Percentiles rank a stretch among this genome's conserved stretches.
phyloP scores from a whole-genome alignment of 257 asterid genomes.

The Fraxinus pennsylvanica region DNA sequence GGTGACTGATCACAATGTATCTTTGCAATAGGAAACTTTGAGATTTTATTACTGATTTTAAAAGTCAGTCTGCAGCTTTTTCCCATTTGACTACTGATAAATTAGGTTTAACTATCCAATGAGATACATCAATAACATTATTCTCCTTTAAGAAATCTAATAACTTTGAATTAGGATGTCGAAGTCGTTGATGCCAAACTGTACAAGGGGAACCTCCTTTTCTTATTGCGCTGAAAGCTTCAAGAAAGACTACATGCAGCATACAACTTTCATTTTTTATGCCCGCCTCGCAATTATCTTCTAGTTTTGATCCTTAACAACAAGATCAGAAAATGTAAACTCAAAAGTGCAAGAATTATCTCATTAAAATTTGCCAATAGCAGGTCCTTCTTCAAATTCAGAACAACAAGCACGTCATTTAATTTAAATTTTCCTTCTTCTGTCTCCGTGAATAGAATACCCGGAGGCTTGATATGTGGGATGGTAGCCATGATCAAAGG shows the following conservation, averaged over 20 bases:
- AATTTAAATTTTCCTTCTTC: not conserved
- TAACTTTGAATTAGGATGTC: not conserved
- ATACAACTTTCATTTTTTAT: not conserved
- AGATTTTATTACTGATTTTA: not conserved
- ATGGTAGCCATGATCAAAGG: too few relatives aligned
- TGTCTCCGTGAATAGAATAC: too few relatives aligned
- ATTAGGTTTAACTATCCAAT: too few relatives aligned
- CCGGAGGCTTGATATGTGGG: too few relatives aligned
- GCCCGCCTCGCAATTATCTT: not conserved
- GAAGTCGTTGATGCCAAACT: not conserved
- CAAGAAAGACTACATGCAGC: not conserved
- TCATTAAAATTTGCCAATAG: not conserved
- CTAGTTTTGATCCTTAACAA: not conserved
- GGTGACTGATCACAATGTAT: constrained; percentile 2
- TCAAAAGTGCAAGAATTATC: not conserved
- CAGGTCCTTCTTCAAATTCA: not conserved
- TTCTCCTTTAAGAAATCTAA: not conserved
- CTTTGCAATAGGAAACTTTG: not conserved
- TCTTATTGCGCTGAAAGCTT: not conserved
- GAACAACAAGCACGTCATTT: not conserved
- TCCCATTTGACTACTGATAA: not conserved
- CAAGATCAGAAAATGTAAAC: not conserved
- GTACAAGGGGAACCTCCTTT: not conserved
- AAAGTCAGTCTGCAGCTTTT: not conserved
- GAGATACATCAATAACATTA: not conserved